Base-by-base conservation (phyloP, 805 yeast species). In the Hanseniaspora mollemarum region DNA sequence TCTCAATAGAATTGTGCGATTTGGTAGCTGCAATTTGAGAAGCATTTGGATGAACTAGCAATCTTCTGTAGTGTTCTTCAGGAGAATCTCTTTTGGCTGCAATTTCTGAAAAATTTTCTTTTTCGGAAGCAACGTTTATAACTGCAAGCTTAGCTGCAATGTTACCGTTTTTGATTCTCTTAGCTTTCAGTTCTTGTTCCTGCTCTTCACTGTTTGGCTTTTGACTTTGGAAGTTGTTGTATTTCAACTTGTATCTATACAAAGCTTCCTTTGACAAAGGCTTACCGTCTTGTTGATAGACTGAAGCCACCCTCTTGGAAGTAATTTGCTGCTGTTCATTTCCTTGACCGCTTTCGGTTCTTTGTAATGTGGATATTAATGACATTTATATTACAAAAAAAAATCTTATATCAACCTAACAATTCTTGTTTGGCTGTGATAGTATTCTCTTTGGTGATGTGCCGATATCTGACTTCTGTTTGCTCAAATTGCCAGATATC, bases 91-190 rank as follows among this genome's bases (percentile, higher is more conserved):
- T 35, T 4, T 49, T 37, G n/a, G 33, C 41, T 13, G 21, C 33
- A 3, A 15, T 16, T 15, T 28, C 7, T 8, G 42, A 19, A 1
- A 32, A 33, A 8, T 3, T 39, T 16, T 33, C 35, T 21, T 29
- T 31, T 12, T 37, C 58, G 54, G 74, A 75, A 35, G 81, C 76
- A 2, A 78, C 72, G 62, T 79, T 83, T 2, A 83, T 67, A 12
- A 79, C 75, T 6, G 84, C 94, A 54, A 82, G 69, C 49, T 81
- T 67, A 1, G 92, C 92, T 44, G 94, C 90, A 5, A 83, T 76
- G 60, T 80, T 87, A 15, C 85, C 75, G 26, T 87, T 85, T 21
- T 54, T 52, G 9, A 62, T 58, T 38, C 76, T 71, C 53, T 80
- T 72, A 54, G 76, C 72, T 28, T 81, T 83, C 4, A 40, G 4